Conservation (phyloP, 23 red algal species). For the Gracilariopsis chorda region DNA sequence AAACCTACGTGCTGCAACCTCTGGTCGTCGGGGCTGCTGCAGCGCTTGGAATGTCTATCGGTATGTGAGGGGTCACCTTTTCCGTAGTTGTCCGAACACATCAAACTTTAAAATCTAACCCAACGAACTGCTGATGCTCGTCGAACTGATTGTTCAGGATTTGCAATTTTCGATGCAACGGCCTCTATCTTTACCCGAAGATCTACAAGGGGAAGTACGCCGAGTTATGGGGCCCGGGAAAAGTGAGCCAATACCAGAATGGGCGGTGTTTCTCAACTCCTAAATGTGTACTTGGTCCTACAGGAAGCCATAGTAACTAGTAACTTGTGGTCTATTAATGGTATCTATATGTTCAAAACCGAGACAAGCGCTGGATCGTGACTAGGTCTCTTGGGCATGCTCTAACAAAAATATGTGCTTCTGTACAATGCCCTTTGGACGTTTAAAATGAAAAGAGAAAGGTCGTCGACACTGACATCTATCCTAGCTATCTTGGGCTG, state of each 20-base stretch:
- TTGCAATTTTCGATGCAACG: constrained; percentile 60
- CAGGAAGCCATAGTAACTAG: no score
- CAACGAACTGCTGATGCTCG: not conserved
- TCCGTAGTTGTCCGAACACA: not conserved
- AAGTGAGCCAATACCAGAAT: no score
- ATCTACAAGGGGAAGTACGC: not conserved
- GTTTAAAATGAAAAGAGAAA: not conserved
- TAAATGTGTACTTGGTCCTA: no score
- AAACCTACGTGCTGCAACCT: constrained; percentile 75
- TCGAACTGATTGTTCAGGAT: not conserved
- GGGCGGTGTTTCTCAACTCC: no score
- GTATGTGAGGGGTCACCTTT: not conserved
- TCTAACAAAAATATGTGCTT: constrained; percentile 8
- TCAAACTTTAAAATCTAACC: not conserved
- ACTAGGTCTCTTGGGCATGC: no score
- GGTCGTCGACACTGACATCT: not conserved
- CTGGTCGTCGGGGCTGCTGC: constrained; percentile 82
- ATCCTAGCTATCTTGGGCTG: not conserved
- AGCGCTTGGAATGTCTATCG: constrained; percentile 88
- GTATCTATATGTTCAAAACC: no score
- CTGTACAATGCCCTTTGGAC: not conserved
- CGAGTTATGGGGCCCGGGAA: no score
- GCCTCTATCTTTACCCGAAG: constrained; percentile 31
- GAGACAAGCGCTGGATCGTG: no score
- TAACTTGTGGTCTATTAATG: no score